Evolutionary conservation across 306 rosid species (phyloP).

Genomic region (Glycine tomentella): DNA sequence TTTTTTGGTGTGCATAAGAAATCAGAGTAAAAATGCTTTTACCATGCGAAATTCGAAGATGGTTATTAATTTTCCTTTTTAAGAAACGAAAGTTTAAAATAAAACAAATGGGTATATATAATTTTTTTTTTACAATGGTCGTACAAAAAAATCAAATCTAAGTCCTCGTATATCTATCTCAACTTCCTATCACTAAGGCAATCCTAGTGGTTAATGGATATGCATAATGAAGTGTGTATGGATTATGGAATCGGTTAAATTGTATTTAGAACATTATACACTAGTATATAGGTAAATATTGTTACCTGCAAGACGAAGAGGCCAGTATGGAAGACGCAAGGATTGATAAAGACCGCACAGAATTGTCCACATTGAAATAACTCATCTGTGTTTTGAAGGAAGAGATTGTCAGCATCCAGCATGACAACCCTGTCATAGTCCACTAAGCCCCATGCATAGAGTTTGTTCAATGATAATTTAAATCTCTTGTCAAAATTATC

Average conservation of each 20-base stretch:
- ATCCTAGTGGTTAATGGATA: no score
- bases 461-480: slow-evolving; percentile 73
- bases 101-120: no score
- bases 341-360: slow-evolving; percentile 85
- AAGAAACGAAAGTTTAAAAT: no score
- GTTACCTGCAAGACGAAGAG: slow-evolving; percentile 81
- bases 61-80: background rate
- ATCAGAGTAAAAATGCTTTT: background rate
- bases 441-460: slow-evolving; percentile 80
- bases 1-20: background rate
- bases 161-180: no score
- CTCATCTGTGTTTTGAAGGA: slow-evolving; percentile 76
- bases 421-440: slow-evolving; percentile 81
- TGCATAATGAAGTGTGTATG: no score
- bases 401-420: slow-evolving; percentile 86
- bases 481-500: slow-evolving; percentile 70
- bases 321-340: slow-evolving; percentile 87
- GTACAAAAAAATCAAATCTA: no score
- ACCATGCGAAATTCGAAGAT: background rate
- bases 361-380: slow-evolving; percentile 84
- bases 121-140: no score
- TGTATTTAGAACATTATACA: background rate
- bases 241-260: no score
- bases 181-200: no score
- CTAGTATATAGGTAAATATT: background rate